Percentiles rank a stretch among this genome's conserved stretches.
Evolutionary conservation across 345 rosid genomes (phyloP).

Genomic region (Melaleuca quinquenervia): DNA sequence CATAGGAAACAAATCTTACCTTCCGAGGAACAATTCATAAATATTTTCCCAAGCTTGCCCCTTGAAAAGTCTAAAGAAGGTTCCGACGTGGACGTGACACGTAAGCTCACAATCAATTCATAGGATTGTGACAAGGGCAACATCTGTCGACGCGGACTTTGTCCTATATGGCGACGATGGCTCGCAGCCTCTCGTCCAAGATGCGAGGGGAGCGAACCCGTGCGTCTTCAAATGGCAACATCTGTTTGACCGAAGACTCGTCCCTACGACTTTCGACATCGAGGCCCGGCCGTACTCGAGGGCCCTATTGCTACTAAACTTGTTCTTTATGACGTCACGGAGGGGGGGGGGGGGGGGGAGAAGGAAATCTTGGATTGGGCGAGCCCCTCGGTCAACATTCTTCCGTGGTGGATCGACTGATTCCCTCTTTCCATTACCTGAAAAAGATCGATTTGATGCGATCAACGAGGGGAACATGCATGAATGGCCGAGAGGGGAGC

Average conservation of each 20-base stretch:
- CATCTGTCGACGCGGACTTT: not conserved
- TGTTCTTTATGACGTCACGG: not conserved
- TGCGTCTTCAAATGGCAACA: not conserved
- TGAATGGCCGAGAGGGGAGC: not conserved
- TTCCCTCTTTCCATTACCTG: not conserved
- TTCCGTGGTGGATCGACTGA: not conserved
- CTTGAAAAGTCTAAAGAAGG: not conserved
- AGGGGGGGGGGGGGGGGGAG: not conserved
- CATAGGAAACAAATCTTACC: not conserved
- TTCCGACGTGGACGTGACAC: not conserved
- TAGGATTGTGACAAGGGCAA: not conserved
- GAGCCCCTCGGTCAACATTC: not conserved
- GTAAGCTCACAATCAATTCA: not conserved
- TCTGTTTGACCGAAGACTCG: not conserved
- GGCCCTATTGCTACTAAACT: not conserved
- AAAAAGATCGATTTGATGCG: not conserved
- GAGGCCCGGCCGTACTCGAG: not conserved
- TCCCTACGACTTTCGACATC: not conserved
- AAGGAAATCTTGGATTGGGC: not conserved
- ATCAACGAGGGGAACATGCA: not conserved
- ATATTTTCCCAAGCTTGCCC: not conserved
- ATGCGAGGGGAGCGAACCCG: not conserved
- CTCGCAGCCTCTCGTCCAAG: not conserved
- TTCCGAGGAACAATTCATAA: not conserved
- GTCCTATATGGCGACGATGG: not conserved